Evolutionary conservation across 1,284 basidiomycete genomes (phyloP), one percentile per base, ranked within the genome.

Genomic region (Pyrrhoderma noxium): DNA sequence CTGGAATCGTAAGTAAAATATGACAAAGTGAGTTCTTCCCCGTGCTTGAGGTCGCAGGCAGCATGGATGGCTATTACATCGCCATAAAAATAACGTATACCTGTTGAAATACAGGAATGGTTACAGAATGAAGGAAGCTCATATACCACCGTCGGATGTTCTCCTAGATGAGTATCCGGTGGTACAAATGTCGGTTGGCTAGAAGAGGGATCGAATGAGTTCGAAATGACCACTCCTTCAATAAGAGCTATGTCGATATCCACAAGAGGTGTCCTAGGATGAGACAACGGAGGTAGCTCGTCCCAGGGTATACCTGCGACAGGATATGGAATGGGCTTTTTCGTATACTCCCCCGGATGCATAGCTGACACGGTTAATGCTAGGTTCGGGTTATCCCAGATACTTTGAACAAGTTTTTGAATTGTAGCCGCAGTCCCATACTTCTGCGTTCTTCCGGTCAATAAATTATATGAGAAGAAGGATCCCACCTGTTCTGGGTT

Each of bases 11-110:
- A 27, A 14, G 9, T 2, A 13, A 38, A 8, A 41, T 57, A 57
- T 21, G 23, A 13, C 14, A 54, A 19, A 4, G 53, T 51, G n/a
- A 57, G 27, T 44, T 57, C 55, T 19, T 55, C 55, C 5, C 45
- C 53, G 42, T 37, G 16, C 14, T 39, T n/a, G 2, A 57, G 45
- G 19, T 16, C 14, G 9, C 19, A 19, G 14, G 22, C 36, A 9
- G 55, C 49, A 13, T 49, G 53, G 8, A 57, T 23, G n/a, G 47
- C 45, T 25, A 57, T 57, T 14, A 55, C 22, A 34, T 55, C 53
- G 5, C 55, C 49, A n/a, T 42, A 54, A 36, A 51, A 57, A 1
- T 11, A 22, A n/a, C 53, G 35, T 13, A 14, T 31, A 8, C 48
- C 49, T 39, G 49, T 47, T 44, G 44, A 13, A 7, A 47, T 14